Evolutionary conservation across 495 filamentous ascomycete species (phyloP).

Genomic region (Xylaria acuta): DNA sequence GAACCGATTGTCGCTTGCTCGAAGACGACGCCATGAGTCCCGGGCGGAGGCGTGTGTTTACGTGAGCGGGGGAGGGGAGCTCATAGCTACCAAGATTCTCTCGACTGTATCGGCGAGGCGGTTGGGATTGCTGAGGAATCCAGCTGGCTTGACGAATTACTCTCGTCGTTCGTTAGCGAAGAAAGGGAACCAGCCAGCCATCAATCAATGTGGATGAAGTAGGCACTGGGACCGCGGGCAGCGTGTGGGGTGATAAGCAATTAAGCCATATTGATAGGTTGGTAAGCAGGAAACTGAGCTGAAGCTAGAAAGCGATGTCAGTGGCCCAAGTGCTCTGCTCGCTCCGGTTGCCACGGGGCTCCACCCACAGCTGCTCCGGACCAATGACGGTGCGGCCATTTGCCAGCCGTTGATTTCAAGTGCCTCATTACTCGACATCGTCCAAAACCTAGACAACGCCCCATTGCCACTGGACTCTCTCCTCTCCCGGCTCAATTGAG

Average conservation of each 20-base stretch:
- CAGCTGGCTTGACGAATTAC: not conserved
- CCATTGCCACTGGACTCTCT: constrained; percentile 49
- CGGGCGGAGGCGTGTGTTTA: not conserved
- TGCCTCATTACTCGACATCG: constrained; percentile 39
- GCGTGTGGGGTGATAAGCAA: not conserved
- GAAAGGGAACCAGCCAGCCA: no score
- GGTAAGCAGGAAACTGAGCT: not conserved
- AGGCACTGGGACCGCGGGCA: no score
- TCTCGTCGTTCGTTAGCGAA: not conserved
- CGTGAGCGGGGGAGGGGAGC: not conserved
- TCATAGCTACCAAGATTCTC: constrained; percentile 13
- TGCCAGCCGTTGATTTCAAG: constrained; percentile 35
- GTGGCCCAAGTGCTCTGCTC: constrained; percentile 31
- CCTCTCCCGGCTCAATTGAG: constrained; percentile 53
- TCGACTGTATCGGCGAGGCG: not conserved
- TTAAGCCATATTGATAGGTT: constrained; percentile 1
- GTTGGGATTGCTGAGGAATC: not conserved
- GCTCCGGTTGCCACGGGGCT: constrained; percentile 10
- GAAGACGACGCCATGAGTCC: constrained; percentile 39
- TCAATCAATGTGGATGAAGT: not conserved
- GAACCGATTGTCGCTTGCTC: constrained; percentile 58
- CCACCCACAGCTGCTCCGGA: constrained; percentile 17
- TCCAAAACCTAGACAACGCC: constrained; percentile 25
- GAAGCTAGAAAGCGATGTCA: not conserved
- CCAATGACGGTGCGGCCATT: constrained; percentile 39